Base-by-base conservation (phyloP, 805 yeast species). In the Ogataea kodamae region DNA sequence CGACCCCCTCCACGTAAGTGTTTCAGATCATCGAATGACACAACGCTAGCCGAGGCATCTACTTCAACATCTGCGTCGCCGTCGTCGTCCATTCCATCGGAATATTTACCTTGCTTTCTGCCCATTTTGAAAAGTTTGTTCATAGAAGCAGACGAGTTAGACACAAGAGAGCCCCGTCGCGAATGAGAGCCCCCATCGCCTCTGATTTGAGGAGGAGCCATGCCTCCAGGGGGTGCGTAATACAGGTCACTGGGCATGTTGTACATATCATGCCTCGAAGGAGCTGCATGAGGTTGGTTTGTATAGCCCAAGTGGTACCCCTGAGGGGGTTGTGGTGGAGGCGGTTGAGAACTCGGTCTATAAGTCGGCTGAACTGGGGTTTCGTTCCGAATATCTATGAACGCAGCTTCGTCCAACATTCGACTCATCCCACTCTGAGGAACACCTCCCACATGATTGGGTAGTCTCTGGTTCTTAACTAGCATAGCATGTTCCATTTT, bases 1-100 rank as follows among this genome's bases (percentile, higher is more conserved):
- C 85, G 73, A 5, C 84, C 84, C 23, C 81, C 68, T 44, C 79
- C 85, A 31, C 81, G 64, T 2, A 79, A 59, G 30, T 78, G 79
- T 15, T 76, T 62, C 7, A 84, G 62, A 48, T 83, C 89, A 42
- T 74, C 76, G 43, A 80, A 78, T 0, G 86, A 72, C 42, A 81
- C 65, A 6, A 35, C 18, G 18, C 18, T 24, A 12, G 62, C 59
- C 1, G 62, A 65, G 16, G 62, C 68, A 15, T 46, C 52, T 10
- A 37, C 30, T 5, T 39, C 66, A 12, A 54, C 62, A 19, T 45
- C 59, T 18, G 50, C 59, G 25, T 54, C 66, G 6, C 41, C 53
- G 14, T 42, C 57, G 11, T 48, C 59, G 5, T 42, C 55, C 9
- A 40, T 49, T 11, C 45, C 45, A 6, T 39, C 55, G n/a, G 46